These are phyloP conservation scores for Xylariaceae sp. DNA, from an alignment of 2,329 filamentous ascomycete species.

Conservation along the genomic window DNA sequence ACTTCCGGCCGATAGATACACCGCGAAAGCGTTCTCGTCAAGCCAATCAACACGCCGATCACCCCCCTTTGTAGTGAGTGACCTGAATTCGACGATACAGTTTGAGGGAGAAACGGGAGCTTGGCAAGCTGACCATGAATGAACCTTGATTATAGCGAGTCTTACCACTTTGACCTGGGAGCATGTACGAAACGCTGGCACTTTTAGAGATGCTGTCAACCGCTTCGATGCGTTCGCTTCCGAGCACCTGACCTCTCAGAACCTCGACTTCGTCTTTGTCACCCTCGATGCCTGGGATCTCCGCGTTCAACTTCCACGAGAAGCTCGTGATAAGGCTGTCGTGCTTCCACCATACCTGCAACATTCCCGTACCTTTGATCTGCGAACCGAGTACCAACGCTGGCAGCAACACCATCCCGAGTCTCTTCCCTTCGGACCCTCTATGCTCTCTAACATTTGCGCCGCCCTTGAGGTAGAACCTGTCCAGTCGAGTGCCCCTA, in stretches of 20 bases:
- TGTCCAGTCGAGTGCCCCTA: conserved; percentile 94
- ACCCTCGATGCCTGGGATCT: conserved; percentile 99
- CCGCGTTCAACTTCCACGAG: conserved; percentile 93
- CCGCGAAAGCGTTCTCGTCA: conserved; percentile 94
- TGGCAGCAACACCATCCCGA: conserved; percentile 99
- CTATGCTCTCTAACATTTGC: conserved; percentile 95
- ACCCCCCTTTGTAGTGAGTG: conserved; percentile 97
- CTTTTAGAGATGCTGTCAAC: conserved; percentile 95
- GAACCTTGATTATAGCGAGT: conserved; percentile 68
- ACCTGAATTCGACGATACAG: conserved; percentile 27
- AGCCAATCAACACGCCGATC: conserved; percentile 98
- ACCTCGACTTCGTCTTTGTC: conserved; percentile 96
- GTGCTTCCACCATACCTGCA: conserved; percentile 96
- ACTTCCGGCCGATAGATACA: conserved; percentile 68
- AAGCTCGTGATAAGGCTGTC: conserved; percentile 97
- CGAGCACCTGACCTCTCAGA: conserved; percentile 88
- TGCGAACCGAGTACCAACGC: conserved; percentile 95
- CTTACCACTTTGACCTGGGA: conserved; percentile 98
- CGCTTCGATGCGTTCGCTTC: conserved; percentile 93
- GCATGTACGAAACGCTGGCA: conserved; percentile 95
- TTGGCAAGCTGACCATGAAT: conserved; percentile 19
- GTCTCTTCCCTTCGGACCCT: conserved; percentile 94
- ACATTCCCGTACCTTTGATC: conserved; percentile 95
- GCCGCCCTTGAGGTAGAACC: conserved; percentile 97
- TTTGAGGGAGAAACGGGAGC: conserved; percentile 4